Percentiles rank a stretch among this genome's conserved stretches.
Evolutionary conservation across 352 stramenopile species (phyloP).

Genomic region (Globisporangium barbulae): DNA sequence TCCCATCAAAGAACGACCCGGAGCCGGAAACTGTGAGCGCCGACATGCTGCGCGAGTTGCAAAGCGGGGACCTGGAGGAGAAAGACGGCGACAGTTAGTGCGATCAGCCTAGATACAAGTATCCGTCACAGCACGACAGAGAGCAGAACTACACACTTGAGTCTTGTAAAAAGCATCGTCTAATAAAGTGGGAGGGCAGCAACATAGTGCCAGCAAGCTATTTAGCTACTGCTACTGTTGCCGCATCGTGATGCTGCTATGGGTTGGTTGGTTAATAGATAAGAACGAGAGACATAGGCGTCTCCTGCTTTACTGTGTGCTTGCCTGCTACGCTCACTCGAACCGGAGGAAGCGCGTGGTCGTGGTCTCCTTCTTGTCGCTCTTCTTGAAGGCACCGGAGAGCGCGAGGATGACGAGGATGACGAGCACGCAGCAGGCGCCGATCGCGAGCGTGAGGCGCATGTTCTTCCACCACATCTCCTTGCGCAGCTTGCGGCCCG

Average conservation of each 20-base stretch:
- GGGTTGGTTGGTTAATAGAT: constrained; percentile 1
- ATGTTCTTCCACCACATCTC: constrained; percentile 89
- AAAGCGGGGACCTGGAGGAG: constrained; percentile 4
- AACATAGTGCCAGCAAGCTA: neutral
- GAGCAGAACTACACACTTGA: neutral
- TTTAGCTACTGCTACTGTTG: neutral
- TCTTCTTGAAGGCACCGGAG: constrained; percentile 74
- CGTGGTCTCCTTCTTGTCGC: constrained; percentile 16
- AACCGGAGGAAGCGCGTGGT: constrained; percentile 16
- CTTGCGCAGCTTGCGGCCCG: constrained; percentile 68
- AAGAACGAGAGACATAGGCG: neutral
- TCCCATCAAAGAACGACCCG: neutral
- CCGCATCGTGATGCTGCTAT: neutral
- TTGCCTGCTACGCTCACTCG: constrained; percentile 5
- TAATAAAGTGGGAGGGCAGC: neutral
- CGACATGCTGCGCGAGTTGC: neutral
- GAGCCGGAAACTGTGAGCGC: neutral
- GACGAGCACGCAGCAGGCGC: constrained; percentile 59
- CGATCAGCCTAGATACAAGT: neutral
- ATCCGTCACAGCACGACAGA: neutral
- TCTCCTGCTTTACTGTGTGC: neutral
- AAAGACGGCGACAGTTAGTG: neutral
- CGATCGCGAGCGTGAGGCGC: constrained; percentile 66
- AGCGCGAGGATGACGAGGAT: constrained; percentile 75
- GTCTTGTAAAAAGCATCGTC: neutral